Conservation (phyloP, 495 filamentous ascomycete genomes). For the Penicillium goetzii region DNA sequence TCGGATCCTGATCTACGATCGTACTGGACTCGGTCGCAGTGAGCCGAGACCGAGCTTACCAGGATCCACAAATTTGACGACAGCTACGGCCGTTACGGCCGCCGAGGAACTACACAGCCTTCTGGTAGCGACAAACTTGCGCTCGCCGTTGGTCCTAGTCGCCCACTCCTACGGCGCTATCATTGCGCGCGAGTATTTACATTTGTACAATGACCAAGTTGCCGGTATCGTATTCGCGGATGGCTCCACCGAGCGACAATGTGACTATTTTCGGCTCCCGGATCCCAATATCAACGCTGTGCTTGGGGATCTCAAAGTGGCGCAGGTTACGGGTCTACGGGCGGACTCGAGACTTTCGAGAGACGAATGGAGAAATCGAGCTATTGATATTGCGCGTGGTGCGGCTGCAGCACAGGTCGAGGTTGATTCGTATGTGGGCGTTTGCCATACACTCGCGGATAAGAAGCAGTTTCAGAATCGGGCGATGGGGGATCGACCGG, state of each 20-base stretch:
- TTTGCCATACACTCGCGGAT: conserved; percentile 32
- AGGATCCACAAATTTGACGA: neutral
- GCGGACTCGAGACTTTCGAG: conserved; percentile 29
- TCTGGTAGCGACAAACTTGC: conserved; percentile 22
- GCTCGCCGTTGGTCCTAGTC: conserved; percentile 47
- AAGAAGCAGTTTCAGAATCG: conserved; percentile 40
- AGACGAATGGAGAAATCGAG: conserved; percentile 44
- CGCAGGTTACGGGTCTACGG: conserved; percentile 38
- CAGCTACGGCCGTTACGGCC: conserved; percentile 23
- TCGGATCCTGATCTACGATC: conserved; percentile 48
- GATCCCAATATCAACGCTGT: conserved; percentile 40
- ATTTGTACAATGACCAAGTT: conserved; percentile 35
- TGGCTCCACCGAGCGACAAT: conserved; percentile 40
- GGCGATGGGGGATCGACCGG: conserved; percentile 37
- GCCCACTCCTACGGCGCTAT: conserved; percentile 58
- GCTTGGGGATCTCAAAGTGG: conserved; percentile 35
- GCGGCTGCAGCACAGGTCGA: conserved; percentile 23
- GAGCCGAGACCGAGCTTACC: conserved; percentile 26
- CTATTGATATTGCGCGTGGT: conserved; percentile 39
- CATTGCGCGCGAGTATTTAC: conserved; percentile 52
- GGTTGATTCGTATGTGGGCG: conserved; percentile 20
- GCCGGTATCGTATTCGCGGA: conserved; percentile 48
- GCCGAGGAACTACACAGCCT: conserved; percentile 42
- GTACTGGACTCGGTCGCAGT: conserved; percentile 45
- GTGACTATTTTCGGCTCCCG: conserved; percentile 36